Percentiles rank a stretch among this genome's conserved stretches.
Evolutionary conservation across 2,329 filamentous ascomycete species (phyloP).

Genomic region (Malbranchea zuffiana): DNA sequence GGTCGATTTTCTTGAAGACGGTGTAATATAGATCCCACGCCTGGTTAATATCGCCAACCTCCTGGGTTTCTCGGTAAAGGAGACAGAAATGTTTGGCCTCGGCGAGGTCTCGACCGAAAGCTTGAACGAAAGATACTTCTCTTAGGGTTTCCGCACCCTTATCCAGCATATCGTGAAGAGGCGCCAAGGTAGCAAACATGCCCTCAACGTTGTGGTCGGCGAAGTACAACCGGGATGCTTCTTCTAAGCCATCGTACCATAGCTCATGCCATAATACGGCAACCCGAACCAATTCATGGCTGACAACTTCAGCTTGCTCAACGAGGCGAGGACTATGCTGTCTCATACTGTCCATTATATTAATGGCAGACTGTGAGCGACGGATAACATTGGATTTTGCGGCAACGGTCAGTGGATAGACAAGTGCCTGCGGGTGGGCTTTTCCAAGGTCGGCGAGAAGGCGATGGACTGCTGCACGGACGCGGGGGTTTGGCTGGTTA

Average conservation of each 20-base stretch:
- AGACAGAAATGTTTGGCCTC: slow-evolving; percentile 95
- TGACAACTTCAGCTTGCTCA: slow-evolving; percentile 89
- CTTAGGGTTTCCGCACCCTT: slow-evolving; percentile 83
- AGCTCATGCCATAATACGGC: slow-evolving; percentile 97
- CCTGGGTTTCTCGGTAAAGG: slow-evolving; percentile 76
- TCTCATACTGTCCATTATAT: slow-evolving; percentile 97
- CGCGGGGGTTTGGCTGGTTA: slow-evolving; percentile 83
- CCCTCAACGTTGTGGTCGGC: slow-evolving; percentile 95
- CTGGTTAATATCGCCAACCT: slow-evolving; percentile 90
- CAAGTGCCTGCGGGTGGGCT: slow-evolving; percentile 86
- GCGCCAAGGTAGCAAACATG: slow-evolving; percentile 86
- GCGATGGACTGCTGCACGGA: slow-evolving; percentile 84
- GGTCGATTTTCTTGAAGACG: slow-evolving; percentile 88
- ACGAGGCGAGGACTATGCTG: slow-evolving; percentile 87
- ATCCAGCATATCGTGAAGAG: slow-evolving; percentile 83
- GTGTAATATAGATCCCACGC: slow-evolving; percentile 99
- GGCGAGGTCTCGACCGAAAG: slow-evolving; percentile 86
- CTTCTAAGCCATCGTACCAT: slow-evolving; percentile 96
- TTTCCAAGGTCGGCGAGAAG: slow-evolving; percentile 86
- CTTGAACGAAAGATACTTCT: slow-evolving; percentile 94
- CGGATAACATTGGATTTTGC: slow-evolving; percentile 89
- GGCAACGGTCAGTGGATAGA: slow-evolving; percentile 93
- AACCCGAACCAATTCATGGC: slow-evolving; percentile 90
- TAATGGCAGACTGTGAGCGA: slow-evolving; percentile 73
- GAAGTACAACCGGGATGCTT: slow-evolving; percentile 93